Conservation (phyloP, 495 filamentous ascomycete species). For the Penicillium coprophilum region DNA sequence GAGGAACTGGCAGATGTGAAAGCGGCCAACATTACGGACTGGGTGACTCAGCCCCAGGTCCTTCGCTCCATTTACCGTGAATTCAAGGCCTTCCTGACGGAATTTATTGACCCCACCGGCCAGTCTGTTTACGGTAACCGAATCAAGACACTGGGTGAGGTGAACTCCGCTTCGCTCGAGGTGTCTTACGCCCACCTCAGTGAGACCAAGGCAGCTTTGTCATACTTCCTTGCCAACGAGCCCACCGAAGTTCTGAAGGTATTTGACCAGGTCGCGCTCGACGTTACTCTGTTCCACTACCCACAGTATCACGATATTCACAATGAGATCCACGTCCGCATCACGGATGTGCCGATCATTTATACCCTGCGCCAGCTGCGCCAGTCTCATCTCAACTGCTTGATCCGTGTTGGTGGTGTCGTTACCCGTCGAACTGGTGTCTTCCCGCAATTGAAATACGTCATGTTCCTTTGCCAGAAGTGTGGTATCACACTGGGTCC, state of each 20-base stretch:
- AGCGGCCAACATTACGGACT: constrained; percentile 87
- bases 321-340: constrained; percentile 95
- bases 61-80: constrained; percentile 91
- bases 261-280: constrained; percentile 96
- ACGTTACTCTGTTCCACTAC: constrained; percentile 91
- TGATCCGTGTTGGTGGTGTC: constrained; percentile 91
- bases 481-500: constrained; percentile 90
- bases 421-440: constrained; percentile 96
- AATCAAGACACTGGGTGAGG: constrained; percentile 88
- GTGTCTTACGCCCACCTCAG: constrained; percentile 93
- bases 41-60: constrained; percentile 88
- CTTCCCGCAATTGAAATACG: constrained; percentile 96
- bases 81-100: constrained; percentile 96
- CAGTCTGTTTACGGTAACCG: constrained; percentile 92
- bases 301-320: constrained; percentile 97
- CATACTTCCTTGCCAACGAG: constrained; percentile 95
- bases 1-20: constrained; percentile 94
- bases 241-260: constrained; percentile 91
- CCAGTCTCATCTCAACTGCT: constrained; percentile 94
- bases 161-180: constrained; percentile 94
- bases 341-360: constrained; percentile 88
- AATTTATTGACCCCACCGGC: constrained; percentile 84
- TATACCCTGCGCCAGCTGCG: constrained; percentile 97
- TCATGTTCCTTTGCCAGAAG: constrained; percentile 95
- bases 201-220: constrained; percentile 89